Conservation (phyloP, 2,329 filamentous ascomycete genomes). For the Lizonia empirigonia region DNA sequence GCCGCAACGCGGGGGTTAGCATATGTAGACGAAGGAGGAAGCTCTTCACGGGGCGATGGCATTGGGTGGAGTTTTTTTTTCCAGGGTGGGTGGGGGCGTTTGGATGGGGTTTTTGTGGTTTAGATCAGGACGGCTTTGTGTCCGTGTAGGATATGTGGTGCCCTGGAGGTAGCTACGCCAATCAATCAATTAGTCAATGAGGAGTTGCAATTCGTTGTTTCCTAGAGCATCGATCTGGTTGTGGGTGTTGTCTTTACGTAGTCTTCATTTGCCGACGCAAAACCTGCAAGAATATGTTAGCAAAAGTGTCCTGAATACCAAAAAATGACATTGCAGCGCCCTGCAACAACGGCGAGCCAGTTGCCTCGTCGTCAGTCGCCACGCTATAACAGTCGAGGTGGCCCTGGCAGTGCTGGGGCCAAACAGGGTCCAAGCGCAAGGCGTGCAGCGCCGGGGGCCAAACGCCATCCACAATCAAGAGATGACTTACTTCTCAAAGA, state of each 20-base stretch:
- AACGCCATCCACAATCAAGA: neutral
- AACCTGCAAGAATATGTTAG: slow-evolving; percentile 19
- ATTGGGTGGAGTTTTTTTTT: slow-evolving; percentile 2
- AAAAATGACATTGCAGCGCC: neutral
- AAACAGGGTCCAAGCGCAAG: slow-evolving; percentile 7
- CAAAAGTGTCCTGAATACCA: neutral
- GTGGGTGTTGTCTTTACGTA: neutral
- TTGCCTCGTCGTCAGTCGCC: slow-evolving; percentile 25
- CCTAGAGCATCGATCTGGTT: too few relatives aligned
- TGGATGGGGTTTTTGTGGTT: neutral
- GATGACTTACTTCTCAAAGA: slow-evolving; percentile 87
- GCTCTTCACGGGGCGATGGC: slow-evolving; percentile 24
- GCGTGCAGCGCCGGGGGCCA: neutral
- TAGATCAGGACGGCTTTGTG: neutral
- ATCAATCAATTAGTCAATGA: neutral
- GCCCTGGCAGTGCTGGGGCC: slow-evolving; percentile 1
- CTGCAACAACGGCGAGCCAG: neutral
- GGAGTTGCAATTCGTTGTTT: neutral
- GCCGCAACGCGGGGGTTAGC: neutral
- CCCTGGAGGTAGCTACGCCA: neutral
- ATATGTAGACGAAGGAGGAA: slow-evolving; percentile 2
- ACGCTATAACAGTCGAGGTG: slow-evolving; percentile 27
- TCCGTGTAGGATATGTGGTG: neutral
- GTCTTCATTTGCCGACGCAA: slow-evolving; percentile 27
- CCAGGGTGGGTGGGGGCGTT: neutral